phyloP scores from a whole-genome alignment of 306 rosid species.

The Trifolium subterraneum region DNA sequence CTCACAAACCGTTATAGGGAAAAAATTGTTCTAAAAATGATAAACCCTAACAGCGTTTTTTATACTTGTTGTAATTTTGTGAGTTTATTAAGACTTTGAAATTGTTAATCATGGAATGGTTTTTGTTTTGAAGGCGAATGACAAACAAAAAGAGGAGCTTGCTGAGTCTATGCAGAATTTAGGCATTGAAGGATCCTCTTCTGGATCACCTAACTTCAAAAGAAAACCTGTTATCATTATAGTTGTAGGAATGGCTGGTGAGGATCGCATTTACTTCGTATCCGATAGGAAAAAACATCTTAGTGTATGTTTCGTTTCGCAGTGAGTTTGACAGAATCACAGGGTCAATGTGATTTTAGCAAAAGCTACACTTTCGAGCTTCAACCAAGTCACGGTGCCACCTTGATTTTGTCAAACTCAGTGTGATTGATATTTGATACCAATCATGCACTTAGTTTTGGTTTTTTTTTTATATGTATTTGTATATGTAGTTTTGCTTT shows the following conservation, averaged over 20 bases:
- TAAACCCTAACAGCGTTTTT: conserved; percentile 27
- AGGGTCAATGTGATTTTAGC: too few species aligned
- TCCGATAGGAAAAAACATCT: not conserved
- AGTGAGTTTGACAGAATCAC: too few species aligned
- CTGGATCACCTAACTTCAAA: conserved; percentile 57
- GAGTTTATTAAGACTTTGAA: not conserved
- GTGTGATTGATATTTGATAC: not conserved
- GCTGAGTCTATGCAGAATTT: conserved; percentile 65
- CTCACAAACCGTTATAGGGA: not conserved
- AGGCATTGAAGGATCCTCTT: conserved; percentile 66
- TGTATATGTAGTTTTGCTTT: not conserved
- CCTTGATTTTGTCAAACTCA: too few species aligned
- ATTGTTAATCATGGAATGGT: conserved; percentile 19
- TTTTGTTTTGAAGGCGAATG: conserved; percentile 51
- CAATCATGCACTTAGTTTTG: not conserved
- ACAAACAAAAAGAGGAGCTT: conserved; percentile 64
- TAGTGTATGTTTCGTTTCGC: not conserved
- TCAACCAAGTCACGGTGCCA: too few species aligned
- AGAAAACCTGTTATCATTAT: conserved; percentile 82
- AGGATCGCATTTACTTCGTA: conserved; percentile 7
- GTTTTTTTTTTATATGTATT: not conserved
- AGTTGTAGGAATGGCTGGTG: conserved; percentile 95
- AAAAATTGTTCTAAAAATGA: not conserved
- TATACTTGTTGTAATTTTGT: not conserved
- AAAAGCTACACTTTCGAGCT: too few species aligned